Percentiles rank a stretch among this genome's conserved stretches.
phyloP scores from a whole-genome alignment of 495 filamentous ascomycete genomes.

The Chaetomium tenue region DNA sequence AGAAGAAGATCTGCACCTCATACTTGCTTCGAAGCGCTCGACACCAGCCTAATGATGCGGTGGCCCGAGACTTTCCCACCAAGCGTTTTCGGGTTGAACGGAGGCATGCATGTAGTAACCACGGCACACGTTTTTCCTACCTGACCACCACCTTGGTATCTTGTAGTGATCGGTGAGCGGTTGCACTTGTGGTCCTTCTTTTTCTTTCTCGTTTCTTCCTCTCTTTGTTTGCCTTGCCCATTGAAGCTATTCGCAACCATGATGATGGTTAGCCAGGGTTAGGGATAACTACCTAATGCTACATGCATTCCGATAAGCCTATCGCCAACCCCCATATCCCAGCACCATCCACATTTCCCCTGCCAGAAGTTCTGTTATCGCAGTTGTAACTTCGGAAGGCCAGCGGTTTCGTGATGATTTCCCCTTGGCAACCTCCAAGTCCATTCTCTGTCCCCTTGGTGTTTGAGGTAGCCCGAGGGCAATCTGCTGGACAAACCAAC shows the following conservation, averaged over 20 bases:
- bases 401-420: background rate
- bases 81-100: no score
- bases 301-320: background rate
- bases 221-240: background rate
- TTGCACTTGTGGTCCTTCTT: background rate
- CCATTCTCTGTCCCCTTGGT: background rate
- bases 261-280: background rate
- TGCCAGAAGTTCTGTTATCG: background rate
- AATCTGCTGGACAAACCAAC: background rate
- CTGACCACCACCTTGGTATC: background rate
- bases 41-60: no score
- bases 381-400: background rate
- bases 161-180: background rate
- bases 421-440: slow-evolving; percentile 5
- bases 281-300: background rate
- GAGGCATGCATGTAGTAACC: no score
- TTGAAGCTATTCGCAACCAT: background rate
- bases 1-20: background rate
- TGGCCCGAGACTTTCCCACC: no score
- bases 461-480: background rate
- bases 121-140: background rate
- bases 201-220: background rate
- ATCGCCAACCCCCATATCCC: background rate
- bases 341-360: background rate
- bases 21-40: background rate